phyloP scores from a whole-genome alignment of 345 rosid genomes.

The Eucalyptus regnans region DNA sequence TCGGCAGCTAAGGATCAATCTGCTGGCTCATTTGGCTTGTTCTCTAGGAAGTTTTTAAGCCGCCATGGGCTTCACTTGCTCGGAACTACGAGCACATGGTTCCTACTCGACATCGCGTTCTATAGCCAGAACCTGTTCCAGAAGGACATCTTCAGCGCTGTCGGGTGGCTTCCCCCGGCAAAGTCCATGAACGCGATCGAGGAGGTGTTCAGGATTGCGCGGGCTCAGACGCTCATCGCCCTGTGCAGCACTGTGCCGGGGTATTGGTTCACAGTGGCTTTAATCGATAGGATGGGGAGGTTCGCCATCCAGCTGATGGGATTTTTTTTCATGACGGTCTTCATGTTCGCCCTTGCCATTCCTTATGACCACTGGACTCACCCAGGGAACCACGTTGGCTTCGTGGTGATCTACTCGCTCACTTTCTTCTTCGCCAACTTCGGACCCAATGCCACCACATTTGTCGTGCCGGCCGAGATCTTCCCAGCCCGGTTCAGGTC shows the following conservation, averaged over 20 bases:
- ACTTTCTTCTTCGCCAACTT: slow-evolving; percentile 89
- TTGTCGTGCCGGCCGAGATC: slow-evolving; percentile 82
- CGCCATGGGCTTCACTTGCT: slow-evolving; percentile 82
- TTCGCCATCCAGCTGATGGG: slow-evolving; percentile 80
- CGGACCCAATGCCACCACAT: slow-evolving; percentile 86
- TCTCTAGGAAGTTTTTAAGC: slow-evolving; percentile 34
- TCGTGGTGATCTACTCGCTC: slow-evolving; percentile 53
- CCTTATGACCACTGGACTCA: slow-evolving; percentile 84
- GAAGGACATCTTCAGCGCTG: slow-evolving; percentile 75
- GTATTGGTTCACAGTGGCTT: slow-evolving; percentile 73
- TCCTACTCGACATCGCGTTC: slow-evolving; percentile 76
- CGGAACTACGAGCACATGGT: slow-evolving; percentile 80
- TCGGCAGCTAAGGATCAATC: neutral
- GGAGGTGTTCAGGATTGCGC: slow-evolving; percentile 62
- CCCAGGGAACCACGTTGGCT: slow-evolving; percentile 59
- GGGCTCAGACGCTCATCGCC: slow-evolving; percentile 83
- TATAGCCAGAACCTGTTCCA: slow-evolving; percentile 78
- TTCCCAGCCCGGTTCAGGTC: slow-evolving; percentile 86
- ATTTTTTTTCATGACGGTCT: slow-evolving; percentile 87
- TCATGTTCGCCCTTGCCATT: slow-evolving; percentile 79
- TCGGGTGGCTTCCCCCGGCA: slow-evolving; percentile 80
- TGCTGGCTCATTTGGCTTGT: slow-evolving; percentile 37
- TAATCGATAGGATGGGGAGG: slow-evolving; percentile 61
- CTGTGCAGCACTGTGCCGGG: slow-evolving; percentile 77
- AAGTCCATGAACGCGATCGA: slow-evolving; percentile 68